Evolutionary conservation across 2,329 filamentous ascomycete genomes (phyloP).

Genomic region (Kalmusia sp.): DNA sequence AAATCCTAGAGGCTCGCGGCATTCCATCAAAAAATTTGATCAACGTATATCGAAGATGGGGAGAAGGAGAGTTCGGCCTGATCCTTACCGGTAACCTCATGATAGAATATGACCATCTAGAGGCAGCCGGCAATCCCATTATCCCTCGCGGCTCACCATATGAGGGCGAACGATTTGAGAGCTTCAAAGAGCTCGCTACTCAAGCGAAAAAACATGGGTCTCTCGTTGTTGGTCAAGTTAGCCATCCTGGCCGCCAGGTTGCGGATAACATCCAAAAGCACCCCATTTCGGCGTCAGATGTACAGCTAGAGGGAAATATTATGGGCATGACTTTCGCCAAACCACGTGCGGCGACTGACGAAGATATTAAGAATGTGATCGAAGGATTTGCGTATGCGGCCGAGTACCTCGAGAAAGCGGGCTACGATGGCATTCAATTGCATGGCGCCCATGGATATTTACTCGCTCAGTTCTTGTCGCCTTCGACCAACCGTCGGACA

Average conservation of each 20-base stretch:
- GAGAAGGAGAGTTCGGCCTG: conserved; percentile 51
- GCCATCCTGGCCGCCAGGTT: conserved; percentile 68
- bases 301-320: conserved; percentile 40
- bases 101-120: conserved; percentile 69
- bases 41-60: conserved; percentile 65
- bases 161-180: conserved; percentile 65
- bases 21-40: conserved; percentile 62
- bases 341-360: conserved; percentile 60
- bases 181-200: conserved; percentile 63
- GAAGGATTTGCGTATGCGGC: conserved; percentile 68
- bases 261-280: conserved; percentile 53
- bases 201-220: conserved; percentile 64
- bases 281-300: conserved; percentile 59
- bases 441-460: conserved; percentile 56
- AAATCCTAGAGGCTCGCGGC: conserved; percentile 59
- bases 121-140: conserved; percentile 64
- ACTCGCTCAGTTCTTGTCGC: conserved; percentile 54
- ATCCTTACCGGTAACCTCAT: conserved; percentile 71
- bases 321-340: conserved; percentile 60
- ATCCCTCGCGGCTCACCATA: conserved; percentile 61
- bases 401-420: conserved; percentile 67
- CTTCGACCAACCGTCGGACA: conserved; percentile 51
- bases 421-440: conserved; percentile 61
- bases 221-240: conserved; percentile 67
- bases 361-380: conserved; percentile 64